A percentile compares a stretch with the other conserved stretches of the same genome.
These are phyloP conservation scores for Magnusiomyces ingens DNA, from an alignment of 1,139 yeast genomes.

Conservation along the genomic window DNA sequence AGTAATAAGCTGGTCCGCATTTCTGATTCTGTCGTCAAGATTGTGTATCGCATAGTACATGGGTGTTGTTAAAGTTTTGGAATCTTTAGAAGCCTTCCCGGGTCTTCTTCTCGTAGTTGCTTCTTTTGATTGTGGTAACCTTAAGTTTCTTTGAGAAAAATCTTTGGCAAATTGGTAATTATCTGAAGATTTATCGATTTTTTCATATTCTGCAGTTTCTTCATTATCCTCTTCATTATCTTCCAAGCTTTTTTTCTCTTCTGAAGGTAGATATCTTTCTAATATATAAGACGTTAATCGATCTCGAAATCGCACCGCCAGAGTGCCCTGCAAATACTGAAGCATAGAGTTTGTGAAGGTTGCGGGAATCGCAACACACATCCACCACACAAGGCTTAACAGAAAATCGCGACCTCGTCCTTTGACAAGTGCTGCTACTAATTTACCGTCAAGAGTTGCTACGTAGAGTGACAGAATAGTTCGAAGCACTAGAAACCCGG, in stretches of 20 bases:
- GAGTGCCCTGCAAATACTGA: constrained; percentile 60
- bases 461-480: constrained; percentile 75
- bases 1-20: constrained; percentile 78
- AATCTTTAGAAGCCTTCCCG: constrained; percentile 13
- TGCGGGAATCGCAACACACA: constrained; percentile 82
- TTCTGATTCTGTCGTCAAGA: constrained; percentile 53
- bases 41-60: constrained; percentile 52
- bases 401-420: constrained; percentile 62
- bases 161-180: neutral
- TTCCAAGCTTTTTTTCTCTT: constrained; percentile 29
- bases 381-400: constrained; percentile 65
- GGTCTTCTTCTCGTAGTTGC: neutral
- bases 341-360: constrained; percentile 70
- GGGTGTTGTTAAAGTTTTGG: constrained; percentile 28
- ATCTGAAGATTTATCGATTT: neutral
- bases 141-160: neutral
- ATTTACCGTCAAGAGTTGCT: constrained; percentile 78
- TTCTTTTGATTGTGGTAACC: neutral
- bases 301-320: constrained; percentile 59
- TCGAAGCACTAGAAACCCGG: constrained; percentile 55
- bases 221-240: constrained; percentile 2
- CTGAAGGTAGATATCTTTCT: constrained; percentile 55
- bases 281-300: constrained; percentile 60
- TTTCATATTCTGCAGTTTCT: neutral
- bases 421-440: constrained; percentile 76